phyloP scores from a whole-genome alignment of 495 filamentous ascomycete genomes.

The Bacidia gigantensis region DNA sequence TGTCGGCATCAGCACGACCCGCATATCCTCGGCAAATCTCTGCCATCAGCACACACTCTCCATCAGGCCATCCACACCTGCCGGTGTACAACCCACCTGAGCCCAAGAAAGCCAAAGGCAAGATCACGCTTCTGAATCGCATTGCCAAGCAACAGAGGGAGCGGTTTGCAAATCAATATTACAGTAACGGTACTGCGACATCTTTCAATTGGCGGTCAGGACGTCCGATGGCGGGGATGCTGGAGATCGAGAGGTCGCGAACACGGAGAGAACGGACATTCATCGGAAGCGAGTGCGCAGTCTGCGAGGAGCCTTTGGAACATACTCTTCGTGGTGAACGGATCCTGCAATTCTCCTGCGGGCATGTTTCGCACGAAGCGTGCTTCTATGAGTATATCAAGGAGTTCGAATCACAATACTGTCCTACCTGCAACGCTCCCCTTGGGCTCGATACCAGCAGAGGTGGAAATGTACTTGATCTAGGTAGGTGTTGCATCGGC shows the following conservation, averaged over 20 bases:
- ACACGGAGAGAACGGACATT: slow-evolving; percentile 87
- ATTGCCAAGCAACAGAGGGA: slow-evolving; percentile 15
- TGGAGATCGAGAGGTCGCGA: slow-evolving; percentile 65
- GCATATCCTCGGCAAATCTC: slow-evolving; percentile 14
- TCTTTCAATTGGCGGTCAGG: slow-evolving; percentile 37
- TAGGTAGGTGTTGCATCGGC: slow-evolving; percentile 48
- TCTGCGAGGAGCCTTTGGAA: slow-evolving; percentile 94
- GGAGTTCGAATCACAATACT: slow-evolving; percentile 88
- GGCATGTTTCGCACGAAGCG: slow-evolving; percentile 92
- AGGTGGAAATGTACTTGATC: slow-evolving; percentile 86
- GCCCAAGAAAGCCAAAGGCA: slow-evolving; percentile 14
- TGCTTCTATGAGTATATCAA: slow-evolving; percentile 99
- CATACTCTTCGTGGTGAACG: slow-evolving; percentile 92
- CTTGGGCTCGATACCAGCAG: slow-evolving; percentile 87
- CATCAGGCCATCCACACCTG: slow-evolving; percentile 16
- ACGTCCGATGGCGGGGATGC: slow-evolving; percentile 54
- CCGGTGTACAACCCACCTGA: slow-evolving; percentile 14
- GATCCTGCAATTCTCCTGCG: slow-evolving; percentile 90
- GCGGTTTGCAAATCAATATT: slow-evolving; percentile 15
- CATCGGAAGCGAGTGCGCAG: slow-evolving; percentile 84
- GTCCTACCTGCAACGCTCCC: slow-evolving; percentile 87
- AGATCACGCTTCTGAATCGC: slow-evolving; percentile 14
- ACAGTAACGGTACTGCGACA: slow-evolving; percentile 27
- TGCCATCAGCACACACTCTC: slow-evolving; percentile 16
- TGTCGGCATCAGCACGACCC: slow-evolving; percentile 11